Percentiles rank a stretch among this genome's conserved stretches.
phyloP scores from a whole-genome alignment of 2,329 filamentous ascomycete species.

The Colletotrichum camelliae region DNA sequence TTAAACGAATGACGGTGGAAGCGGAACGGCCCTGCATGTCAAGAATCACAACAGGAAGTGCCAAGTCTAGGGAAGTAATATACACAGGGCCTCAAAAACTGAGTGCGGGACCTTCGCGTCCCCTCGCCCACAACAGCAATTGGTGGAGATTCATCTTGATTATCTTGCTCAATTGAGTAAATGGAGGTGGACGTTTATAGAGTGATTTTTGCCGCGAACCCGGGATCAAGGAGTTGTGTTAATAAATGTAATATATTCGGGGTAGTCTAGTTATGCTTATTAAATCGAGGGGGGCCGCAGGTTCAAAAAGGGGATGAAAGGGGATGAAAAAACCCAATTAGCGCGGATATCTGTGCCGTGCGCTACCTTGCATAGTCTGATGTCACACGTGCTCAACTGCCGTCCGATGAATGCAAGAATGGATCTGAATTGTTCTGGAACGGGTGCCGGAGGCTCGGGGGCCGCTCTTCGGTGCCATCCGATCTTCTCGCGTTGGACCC shows the following conservation, averaged over 20 bases:
- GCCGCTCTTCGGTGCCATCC: not conserved
- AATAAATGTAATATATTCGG: not conserved
- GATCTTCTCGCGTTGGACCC: not conserved
- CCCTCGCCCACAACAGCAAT: not conserved
- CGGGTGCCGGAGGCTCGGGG: not conserved
- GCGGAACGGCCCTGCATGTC: not conserved
- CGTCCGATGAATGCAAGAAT: not conserved
- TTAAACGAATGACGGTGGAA: not conserved
- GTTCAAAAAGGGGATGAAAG: not conserved
- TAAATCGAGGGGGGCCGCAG: not conserved
- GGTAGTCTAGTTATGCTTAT: not conserved
- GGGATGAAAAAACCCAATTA: not conserved
- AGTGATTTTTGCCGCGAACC: not conserved
- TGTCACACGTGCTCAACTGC: not conserved
- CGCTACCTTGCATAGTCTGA: not conserved
- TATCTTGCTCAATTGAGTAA: not conserved
- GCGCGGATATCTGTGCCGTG: not conserved
- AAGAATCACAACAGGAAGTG: not conserved
- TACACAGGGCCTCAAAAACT: not conserved
- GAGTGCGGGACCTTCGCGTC: not conserved
- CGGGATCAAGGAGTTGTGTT: not conserved
- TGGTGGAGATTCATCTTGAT: not conserved
- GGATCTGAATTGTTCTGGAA: not conserved
- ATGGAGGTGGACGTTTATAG: not conserved
- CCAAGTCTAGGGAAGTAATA: not conserved